A percentile compares a stretch with the other conserved stretches of the same genome.
phyloP scores from a whole-genome alignment of 2,329 filamentous ascomycete species.

The Trichoderma aggressivum region DNA sequence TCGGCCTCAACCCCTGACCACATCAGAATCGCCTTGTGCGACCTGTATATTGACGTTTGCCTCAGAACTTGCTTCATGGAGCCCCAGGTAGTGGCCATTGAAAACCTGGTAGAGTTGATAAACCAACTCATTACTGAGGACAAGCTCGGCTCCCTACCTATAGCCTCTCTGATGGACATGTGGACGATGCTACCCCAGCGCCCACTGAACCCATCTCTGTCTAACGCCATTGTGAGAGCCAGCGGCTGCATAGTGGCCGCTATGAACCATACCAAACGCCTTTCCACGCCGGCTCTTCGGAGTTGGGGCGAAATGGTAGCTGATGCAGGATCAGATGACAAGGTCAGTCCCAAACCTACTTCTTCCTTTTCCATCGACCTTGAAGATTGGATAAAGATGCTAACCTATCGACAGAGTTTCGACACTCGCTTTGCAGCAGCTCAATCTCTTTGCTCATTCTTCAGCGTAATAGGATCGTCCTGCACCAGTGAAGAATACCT shows the following conservation, averaged over 20 bases:
- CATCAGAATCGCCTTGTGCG: conserved; percentile 35
- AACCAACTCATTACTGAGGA: conserved; percentile 37
- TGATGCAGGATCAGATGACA: conserved; percentile 46
- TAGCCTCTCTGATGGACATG: conserved; percentile 35
- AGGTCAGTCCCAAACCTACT: conserved; percentile 33
- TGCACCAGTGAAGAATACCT: conserved; percentile 41
- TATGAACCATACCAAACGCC: conserved; percentile 25
- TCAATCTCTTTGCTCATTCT: conserved; percentile 53
- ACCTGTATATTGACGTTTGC: conserved; percentile 44
- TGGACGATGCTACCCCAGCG: conserved; percentile 40
- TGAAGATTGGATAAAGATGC: neutral
- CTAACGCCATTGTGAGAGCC: conserved; percentile 47
- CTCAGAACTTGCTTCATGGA: conserved; percentile 39
- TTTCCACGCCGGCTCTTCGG: conserved; percentile 25
- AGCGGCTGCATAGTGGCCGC: conserved; percentile 45
- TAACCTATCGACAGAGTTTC: conserved; percentile 47
- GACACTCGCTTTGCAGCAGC: conserved; percentile 62
- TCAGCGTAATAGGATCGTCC: conserved; percentile 26
- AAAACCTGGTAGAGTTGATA: conserved; percentile 46
- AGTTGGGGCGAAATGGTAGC: conserved; percentile 51
- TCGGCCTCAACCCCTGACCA: conserved; percentile 25
- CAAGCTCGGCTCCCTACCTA: conserved; percentile 31
- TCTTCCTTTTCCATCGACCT: neutral
- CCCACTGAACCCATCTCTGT: conserved; percentile 46
- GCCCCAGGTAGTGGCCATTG: conserved; percentile 45